Evolutionary conservation across 1,284 basidiomycete genomes (phyloP), one percentile per base, ranked within the genome.

Genomic region (Ustilago xerochloae): DNA sequence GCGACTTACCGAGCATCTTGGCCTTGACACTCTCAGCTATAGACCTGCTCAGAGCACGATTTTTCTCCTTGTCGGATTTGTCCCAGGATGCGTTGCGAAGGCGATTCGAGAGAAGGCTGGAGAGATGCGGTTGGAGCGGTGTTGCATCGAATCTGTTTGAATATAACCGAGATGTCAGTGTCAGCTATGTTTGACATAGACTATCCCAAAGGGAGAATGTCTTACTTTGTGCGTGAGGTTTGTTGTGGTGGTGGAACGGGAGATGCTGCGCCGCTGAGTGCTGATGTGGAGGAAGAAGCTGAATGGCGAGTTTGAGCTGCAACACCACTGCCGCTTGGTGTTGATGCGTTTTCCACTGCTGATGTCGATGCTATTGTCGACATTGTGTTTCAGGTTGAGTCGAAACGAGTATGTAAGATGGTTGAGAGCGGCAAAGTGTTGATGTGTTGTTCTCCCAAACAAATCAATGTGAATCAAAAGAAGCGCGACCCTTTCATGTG

Each of bases 1-100:
- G 15, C 1, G 3, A 68, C 72, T 28, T 43, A 73, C 74, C 74
- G 20, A 79, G 38, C 77, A 79, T 79, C 61, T 69, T 77, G 16
- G 53, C 39, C 61, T 79, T 76, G 58, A 69, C 35, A 2, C 38
- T 30, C 10, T 79, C 70, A 33, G 77, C 77, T 39, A 79, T 62
- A 6, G 55, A 51, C 26, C 63, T 50, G 50, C 74, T 76, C 6
- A 78, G 48, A 3, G 63, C 39, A 5, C 65, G 61, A 24, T 69
- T 75, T 48, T 57, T 62, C 9, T 72, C 70, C 64, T 71, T 76
- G 52, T 78, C 72, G 38, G 46, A 32, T 59, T 70, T 73, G 64
- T 73, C 70, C 74, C 66, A 75, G 22, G 55, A 39, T 51, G 59
- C 70, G 16, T 53, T 52, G 26, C 68, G 54, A 6, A 78, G 58